phyloP scores from a whole-genome alignment of 2,329 filamentous ascomycete species.

The Curvularia lunata region DNA sequence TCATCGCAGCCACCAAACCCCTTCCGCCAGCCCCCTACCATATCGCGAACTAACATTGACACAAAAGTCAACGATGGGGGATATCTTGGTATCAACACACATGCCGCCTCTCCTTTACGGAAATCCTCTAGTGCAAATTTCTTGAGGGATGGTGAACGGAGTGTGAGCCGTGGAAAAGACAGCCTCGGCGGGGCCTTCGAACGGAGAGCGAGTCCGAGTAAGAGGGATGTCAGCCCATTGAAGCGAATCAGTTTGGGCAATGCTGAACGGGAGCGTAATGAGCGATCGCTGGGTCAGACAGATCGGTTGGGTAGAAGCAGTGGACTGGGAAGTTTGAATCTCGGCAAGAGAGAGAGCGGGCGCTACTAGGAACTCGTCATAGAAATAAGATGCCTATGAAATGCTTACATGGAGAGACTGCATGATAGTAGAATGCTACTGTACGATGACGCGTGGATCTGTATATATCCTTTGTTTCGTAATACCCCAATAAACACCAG shows the following conservation, averaged over 20 bases:
- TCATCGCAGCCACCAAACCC: conserved; percentile 53
- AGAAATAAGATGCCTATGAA: background rate
- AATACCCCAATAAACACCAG: background rate
- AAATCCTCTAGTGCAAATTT: conserved; percentile 72
- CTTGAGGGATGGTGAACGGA: conserved; percentile 40
- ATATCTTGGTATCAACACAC: conserved; percentile 78
- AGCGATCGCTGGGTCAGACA: conserved; percentile 21
- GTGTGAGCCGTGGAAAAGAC: conserved; percentile 21
- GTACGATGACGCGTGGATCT: background rate
- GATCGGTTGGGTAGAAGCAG: conserved; percentile 28
- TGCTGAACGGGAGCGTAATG: conserved; percentile 11
- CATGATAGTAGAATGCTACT: background rate
- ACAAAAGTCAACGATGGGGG: conserved; percentile 65
- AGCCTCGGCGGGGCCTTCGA: conserved; percentile 34
- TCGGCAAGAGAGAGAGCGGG: conserved; percentile 39
- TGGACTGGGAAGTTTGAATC: conserved; percentile 35
- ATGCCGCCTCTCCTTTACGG: conserved; percentile 81
- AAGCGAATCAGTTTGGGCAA: conserved; percentile 53
- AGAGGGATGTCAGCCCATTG: conserved; percentile 51
- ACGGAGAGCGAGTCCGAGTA: conserved; percentile 43
- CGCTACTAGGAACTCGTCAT: conserved; percentile 21
- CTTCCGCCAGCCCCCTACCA: conserved; percentile 59
- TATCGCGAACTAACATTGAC: conserved; percentile 55
- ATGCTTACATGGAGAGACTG: background rate
- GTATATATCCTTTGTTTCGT: background rate